These are phyloP conservation scores for Leptodontidium sp. DNA, from an alignment of 2,329 filamentous ascomycete genomes.

Conservation along the genomic window DNA sequence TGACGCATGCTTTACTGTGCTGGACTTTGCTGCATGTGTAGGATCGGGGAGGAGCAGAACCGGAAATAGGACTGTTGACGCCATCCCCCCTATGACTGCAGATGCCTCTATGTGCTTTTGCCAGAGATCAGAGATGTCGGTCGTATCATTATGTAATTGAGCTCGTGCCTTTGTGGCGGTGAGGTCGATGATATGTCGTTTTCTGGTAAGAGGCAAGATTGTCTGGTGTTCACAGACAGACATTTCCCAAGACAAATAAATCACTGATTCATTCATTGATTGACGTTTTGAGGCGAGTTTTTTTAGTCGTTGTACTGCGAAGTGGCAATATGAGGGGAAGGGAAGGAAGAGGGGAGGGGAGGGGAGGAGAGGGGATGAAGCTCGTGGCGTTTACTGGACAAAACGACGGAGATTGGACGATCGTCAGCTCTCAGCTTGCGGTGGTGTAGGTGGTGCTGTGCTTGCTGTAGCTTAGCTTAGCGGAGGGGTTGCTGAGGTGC, in stretches of 20 bases:
- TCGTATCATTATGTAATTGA: slow-evolving; percentile 1
- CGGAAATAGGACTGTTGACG: neutral
- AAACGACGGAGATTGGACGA: slow-evolving; percentile 1
- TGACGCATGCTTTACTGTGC: slow-evolving; percentile 34
- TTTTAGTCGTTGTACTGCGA: neutral
- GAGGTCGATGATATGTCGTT: neutral
- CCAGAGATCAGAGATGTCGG: neutral
- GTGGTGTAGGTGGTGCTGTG: neutral
- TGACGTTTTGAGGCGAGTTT: neutral
- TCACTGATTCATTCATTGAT: neutral
- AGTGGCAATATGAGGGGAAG: neutral
- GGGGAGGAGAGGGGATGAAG: neutral
- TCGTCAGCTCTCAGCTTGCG: neutral
- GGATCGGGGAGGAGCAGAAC: slow-evolving; percentile 2
- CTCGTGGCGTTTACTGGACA: neutral
- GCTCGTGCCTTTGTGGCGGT: slow-evolving; percentile 11
- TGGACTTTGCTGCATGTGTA: neutral
- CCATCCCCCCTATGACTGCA: slow-evolving; percentile 11
- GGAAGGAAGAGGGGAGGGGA: neutral
- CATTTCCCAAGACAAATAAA: no score
- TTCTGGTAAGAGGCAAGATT: neutral
- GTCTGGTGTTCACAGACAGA: neutral
- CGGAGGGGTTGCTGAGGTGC: no score
- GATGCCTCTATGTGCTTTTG: slow-evolving; percentile 5
- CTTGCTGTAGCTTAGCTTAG: neutral